Conservation (phyloP, 2,329 filamentous ascomycete species). For the Cadophora gregata region DNA sequence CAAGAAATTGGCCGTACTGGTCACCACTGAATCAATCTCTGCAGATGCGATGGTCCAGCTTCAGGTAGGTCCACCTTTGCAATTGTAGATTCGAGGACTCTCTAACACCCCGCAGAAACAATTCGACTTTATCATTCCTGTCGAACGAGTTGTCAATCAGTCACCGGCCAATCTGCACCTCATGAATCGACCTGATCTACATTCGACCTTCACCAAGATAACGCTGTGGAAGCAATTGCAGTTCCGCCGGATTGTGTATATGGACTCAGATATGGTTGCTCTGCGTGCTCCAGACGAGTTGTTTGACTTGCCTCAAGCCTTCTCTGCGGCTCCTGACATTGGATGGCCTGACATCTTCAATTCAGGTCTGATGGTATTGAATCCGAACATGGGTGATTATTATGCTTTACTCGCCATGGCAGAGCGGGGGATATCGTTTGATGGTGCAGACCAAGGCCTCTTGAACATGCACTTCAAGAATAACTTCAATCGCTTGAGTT, state of each 20-base stretch:
- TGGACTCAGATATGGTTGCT: conserved; percentile 93
- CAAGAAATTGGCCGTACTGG: conserved; percentile 84
- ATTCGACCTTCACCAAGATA: conserved; percentile 96
- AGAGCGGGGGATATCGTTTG: conserved; percentile 87
- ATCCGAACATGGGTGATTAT: conserved; percentile 86
- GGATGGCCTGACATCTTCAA: conserved; percentile 99
- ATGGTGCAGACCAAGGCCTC: conserved; percentile 94
- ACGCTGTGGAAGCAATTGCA: conserved; percentile 90
- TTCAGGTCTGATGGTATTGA: conserved; percentile 93
- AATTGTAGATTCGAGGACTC: background rate
- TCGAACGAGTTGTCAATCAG: conserved; percentile 78
- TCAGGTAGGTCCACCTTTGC: conserved; percentile 56
- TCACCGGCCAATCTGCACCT: conserved; percentile 83
- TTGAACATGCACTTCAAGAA: conserved; percentile 92
- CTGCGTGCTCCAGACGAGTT: conserved; percentile 92
- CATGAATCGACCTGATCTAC: conserved; percentile 89
- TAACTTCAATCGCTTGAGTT: conserved; percentile 85
- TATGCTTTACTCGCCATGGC: conserved; percentile 85
- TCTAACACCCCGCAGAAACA: conserved; percentile 61
- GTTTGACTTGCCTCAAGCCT: conserved; percentile 67
- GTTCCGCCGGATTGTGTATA: conserved; percentile 90
- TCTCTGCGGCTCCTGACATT: conserved; percentile 85
- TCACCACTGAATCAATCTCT: conserved; percentile 81
- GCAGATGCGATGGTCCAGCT: conserved; percentile 78
- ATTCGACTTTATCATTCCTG: conserved; percentile 88